These are phyloP conservation scores for Zizania latifolia DNA, from an alignment of 176 grass and related monocot species.

Conservation along the genomic window DNA sequence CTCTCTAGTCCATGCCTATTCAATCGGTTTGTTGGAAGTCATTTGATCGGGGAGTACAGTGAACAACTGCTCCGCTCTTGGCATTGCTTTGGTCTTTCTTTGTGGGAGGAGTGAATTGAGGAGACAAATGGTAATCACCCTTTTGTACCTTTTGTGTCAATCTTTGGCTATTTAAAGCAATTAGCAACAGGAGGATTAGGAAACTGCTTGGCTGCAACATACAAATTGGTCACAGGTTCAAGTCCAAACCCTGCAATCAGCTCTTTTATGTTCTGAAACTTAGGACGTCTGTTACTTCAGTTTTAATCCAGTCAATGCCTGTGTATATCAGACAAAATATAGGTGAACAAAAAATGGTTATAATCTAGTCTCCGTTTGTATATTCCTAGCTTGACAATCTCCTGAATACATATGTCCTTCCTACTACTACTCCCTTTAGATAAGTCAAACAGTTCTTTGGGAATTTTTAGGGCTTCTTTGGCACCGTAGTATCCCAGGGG, in stretches of 20 bases:
- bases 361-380: not conserved
- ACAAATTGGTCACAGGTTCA: not conserved
- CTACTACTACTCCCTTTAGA: not conserved
- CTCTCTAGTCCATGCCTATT: not conserved
- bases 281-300: not conserved
- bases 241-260: not conserved
- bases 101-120: not conserved
- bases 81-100: slow-evolving; percentile 1
- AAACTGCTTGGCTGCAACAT: not conserved
- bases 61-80: not conserved
- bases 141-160: not conserved
- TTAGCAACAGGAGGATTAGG: slow-evolving; percentile 25
- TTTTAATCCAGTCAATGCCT: not conserved
- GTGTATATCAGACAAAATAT: slow-evolving; percentile 3
- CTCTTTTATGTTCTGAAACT: not conserved
- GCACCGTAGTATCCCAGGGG: not conserved
- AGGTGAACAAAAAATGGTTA: slow-evolving; percentile 15
- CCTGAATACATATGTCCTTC: slow-evolving; percentile 7
- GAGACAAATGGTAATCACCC: not conserved
- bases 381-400: not conserved
- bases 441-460: not conserved
- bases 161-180: not conserved
- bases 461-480: not conserved
- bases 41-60: not conserved
- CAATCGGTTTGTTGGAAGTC: not conserved